A percentile compares a stretch with the other conserved stretches of the same genome.
Evolutionary conservation across 768 basidiomycete species (phyloP).

Genomic region (Mycena indigotica): DNA sequence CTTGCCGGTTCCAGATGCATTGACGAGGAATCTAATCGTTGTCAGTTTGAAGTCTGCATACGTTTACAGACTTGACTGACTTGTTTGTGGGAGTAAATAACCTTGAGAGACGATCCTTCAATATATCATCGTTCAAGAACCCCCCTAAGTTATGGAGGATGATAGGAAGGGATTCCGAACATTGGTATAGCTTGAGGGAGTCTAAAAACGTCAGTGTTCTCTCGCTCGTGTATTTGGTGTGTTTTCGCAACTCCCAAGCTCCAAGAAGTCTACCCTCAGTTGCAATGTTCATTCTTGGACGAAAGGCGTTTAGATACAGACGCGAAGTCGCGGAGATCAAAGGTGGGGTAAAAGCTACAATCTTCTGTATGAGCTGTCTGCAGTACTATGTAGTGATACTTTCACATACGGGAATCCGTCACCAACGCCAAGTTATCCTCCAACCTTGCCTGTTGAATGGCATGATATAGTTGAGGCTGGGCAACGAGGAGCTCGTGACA

Average conservation of each 20-base stretch:
- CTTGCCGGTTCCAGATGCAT: slow-evolving; percentile 15
- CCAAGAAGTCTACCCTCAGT: background rate
- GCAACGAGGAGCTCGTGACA: background rate
- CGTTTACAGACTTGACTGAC: background rate
- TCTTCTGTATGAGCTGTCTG: background rate
- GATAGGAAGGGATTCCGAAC: background rate
- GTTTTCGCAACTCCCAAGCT: background rate
- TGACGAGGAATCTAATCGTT: slow-evolving; percentile 2
- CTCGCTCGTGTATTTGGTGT: background rate
- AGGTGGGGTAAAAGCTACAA: background rate
- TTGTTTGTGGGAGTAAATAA: background rate
- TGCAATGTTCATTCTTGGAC: background rate
- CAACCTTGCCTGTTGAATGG: background rate
- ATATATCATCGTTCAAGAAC: background rate
- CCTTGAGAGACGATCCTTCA: background rate
- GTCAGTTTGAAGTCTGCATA: background rate
- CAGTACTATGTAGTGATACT: background rate
- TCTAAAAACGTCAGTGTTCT: background rate
- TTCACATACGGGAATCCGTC: background rate
- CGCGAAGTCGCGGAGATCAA: background rate
- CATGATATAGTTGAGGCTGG: background rate
- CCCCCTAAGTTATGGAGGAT: background rate
- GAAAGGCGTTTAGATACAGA: background rate
- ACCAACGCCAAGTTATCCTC: background rate
- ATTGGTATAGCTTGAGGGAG: background rate